Percentiles rank a stretch among this genome's conserved stretches.
phyloP scores from a whole-genome alignment of 768 basidiomycete genomes.

The Zangia roseola region DNA sequence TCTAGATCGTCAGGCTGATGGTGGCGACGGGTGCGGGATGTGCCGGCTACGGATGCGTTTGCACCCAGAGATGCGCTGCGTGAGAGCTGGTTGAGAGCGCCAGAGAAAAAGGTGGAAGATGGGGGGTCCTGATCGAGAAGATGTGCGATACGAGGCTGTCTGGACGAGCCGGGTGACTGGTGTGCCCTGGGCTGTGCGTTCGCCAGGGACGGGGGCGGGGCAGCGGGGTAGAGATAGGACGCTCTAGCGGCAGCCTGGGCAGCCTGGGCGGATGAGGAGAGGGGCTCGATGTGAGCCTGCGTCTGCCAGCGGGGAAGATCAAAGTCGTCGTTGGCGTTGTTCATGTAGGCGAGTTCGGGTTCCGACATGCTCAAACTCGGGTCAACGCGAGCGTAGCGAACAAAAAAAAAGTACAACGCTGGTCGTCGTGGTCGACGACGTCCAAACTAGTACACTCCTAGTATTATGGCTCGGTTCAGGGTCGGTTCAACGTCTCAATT shows the following conservation, averaged over 20 bases:
- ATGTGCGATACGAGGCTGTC: slow-evolving; percentile 65
- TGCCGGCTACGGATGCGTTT: slow-evolving; percentile 38
- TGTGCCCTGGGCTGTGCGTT: slow-evolving; percentile 46
- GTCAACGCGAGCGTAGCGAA: background rate
- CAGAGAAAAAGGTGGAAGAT: slow-evolving; percentile 46
- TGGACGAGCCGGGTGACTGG: slow-evolving; percentile 43
- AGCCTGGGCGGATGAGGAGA: slow-evolving; percentile 61
- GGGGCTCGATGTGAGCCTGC: slow-evolving; percentile 42
- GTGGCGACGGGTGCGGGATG: slow-evolving; percentile 58
- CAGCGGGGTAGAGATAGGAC: slow-evolving; percentile 50
- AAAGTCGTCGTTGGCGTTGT: slow-evolving; percentile 78
- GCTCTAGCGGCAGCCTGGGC: slow-evolving; percentile 47
- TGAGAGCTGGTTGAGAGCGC: slow-evolving; percentile 51
- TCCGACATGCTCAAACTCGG: slow-evolving; percentile 57
- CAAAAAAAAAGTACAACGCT: background rate
- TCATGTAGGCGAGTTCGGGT: slow-evolving; percentile 73
- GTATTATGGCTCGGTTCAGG: slow-evolving; percentile 29
- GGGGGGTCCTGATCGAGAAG: slow-evolving; percentile 65
- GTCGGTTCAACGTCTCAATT: slow-evolving; percentile 37
- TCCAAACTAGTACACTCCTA: too few relatives aligned
- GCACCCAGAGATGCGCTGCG: slow-evolving; percentile 66
- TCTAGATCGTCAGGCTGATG: slow-evolving; percentile 72
- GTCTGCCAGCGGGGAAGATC: slow-evolving; percentile 63
- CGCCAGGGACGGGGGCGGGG: slow-evolving; percentile 42
- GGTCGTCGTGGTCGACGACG: slow-evolving; percentile 20